Percentiles rank a stretch among this genome's conserved stretches.
Conservation (phyloP, 495 filamentous ascomycete species). For the Daldinia caldariorum region DNA sequence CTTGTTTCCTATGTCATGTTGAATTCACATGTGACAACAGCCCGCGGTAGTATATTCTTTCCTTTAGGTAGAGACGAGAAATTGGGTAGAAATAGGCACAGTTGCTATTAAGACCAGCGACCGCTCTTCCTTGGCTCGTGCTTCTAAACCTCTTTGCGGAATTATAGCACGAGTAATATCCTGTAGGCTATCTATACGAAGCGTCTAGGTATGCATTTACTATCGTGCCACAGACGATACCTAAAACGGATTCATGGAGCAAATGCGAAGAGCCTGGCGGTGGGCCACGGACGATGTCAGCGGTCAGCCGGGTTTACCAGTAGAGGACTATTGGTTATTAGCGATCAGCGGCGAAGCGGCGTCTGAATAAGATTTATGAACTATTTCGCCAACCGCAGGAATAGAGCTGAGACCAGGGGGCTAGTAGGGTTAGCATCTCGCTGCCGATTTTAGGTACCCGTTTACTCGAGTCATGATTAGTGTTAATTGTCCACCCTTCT, state of each 20-base stretch:
- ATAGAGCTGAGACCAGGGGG: slow-evolving; percentile 24
- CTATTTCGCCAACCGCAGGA: slow-evolving; percentile 30
- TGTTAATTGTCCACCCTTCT: too few species aligned
- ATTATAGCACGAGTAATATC: slow-evolving; percentile 8
- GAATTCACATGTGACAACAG: slow-evolving; percentile 28
- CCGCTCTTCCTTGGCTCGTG: slow-evolving; percentile 32
- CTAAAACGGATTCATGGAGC: slow-evolving; percentile 26
- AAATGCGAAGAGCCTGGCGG: slow-evolving; percentile 17
- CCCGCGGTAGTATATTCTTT: too few species aligned
- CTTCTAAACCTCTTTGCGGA: slow-evolving; percentile 7
- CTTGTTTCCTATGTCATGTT: slow-evolving; percentile 35
- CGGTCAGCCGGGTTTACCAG: slow-evolving; percentile 38
- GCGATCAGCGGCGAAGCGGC: slow-evolving; percentile 36
- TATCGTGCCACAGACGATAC: slow-evolving; percentile 16
- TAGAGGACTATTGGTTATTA: slow-evolving; percentile 14
- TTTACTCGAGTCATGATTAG: slow-evolving; percentile 22
- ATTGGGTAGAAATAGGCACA: slow-evolving; percentile 26
- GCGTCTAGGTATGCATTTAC: slow-evolving; percentile 1
- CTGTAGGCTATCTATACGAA: slow-evolving; percentile 28
- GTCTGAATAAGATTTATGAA: slow-evolving; percentile 48
- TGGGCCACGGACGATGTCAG: slow-evolving; percentile 28
- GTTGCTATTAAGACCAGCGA: slow-evolving; percentile 12
- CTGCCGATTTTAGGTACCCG: slow-evolving; percentile 23
- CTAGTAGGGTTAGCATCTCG: slow-evolving; percentile 29
- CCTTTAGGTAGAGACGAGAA: neutral